Evolutionary conservation across 2,329 filamentous ascomycete genomes (phyloP).

Genomic region (Diaporthe eres): DNA sequence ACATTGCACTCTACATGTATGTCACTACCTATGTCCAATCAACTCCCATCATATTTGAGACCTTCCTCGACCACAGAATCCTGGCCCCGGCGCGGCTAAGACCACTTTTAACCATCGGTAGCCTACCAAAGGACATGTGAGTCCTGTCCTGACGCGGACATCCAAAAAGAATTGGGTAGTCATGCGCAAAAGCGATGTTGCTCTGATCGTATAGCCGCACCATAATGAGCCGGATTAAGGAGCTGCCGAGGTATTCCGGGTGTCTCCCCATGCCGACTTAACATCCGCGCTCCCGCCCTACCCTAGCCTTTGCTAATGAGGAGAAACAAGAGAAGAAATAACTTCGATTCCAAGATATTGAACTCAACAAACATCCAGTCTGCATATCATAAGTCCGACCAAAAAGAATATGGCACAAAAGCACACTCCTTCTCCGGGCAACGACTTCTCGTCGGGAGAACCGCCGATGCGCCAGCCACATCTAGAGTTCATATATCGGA

Average conservation of each 20-base stretch:
- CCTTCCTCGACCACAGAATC: background rate
- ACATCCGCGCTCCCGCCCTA: background rate
- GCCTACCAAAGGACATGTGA: background rate
- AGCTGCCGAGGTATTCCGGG: conserved; percentile 18
- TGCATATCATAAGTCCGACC: background rate
- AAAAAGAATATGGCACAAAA: background rate
- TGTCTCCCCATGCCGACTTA: background rate
- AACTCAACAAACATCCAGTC: background rate
- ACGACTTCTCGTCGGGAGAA: conserved; percentile 41
- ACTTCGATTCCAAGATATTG: background rate
- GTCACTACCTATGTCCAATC: background rate
- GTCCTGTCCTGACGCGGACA: background rate
- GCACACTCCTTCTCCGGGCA: conserved; percentile 42
- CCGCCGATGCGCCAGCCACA: conserved; percentile 45
- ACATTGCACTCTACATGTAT: no score
- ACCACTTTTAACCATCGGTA: no score
- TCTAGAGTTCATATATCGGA: conserved; percentile 45
- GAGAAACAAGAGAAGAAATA: background rate
- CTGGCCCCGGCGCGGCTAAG: background rate
- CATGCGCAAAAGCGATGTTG: background rate
- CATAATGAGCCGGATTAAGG: conserved; percentile 3
- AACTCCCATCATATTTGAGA: background rate
- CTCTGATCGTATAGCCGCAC: background rate
- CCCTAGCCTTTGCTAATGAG: background rate
- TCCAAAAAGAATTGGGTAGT: background rate